Percentiles rank a stretch among this genome's conserved stretches.
phyloP scores from a whole-genome alignment of 2,329 filamentous ascomycete genomes.

The Pezicula rhizophila region DNA sequence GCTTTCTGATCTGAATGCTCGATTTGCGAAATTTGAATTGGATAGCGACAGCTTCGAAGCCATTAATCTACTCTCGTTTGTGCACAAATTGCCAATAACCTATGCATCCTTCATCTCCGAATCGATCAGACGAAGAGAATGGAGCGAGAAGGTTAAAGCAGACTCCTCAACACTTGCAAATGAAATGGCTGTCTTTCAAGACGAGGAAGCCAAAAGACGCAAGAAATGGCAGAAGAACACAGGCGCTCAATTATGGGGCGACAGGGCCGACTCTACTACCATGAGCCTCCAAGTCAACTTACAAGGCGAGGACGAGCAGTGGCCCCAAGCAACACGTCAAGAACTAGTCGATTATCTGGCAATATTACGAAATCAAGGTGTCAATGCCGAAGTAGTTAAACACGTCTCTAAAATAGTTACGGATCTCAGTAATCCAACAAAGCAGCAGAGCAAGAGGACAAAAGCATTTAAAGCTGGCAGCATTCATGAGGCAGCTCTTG shows the following conservation, averaged over 20 bases:
- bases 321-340: conserved; percentile 70
- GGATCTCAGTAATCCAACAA: conserved; percentile 75
- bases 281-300: conserved; percentile 81
- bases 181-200: conserved; percentile 85
- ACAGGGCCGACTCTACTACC: conserved; percentile 62
- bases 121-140: conserved; percentile 79
- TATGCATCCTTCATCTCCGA: conserved; percentile 88
- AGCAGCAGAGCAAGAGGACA: conserved; percentile 77
- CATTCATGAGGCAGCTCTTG: conserved; percentile 81
- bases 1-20: conserved; percentile 65
- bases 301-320: conserved; percentile 70
- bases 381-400: conserved; percentile 58
- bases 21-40: conserved; percentile 65
- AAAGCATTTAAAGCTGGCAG: conserved; percentile 97
- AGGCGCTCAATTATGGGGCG: conserved; percentile 61
- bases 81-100: conserved; percentile 78
- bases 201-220: conserved; percentile 83
- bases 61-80: conserved; percentile 73
- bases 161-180: conserved; percentile 86
- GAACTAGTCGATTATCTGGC: conserved; percentile 73
- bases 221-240: conserved; percentile 87
- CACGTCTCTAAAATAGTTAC: conserved; percentile 72
- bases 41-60: conserved; percentile 71
- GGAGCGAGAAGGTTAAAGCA: conserved; percentile 82
- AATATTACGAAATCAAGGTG: conserved; percentile 56